Percentiles rank a stretch among this genome's conserved stretches.
Conservation (phyloP, 2,329 filamentous ascomycete species). For the Teratosphaeria pseudoeucalypti region DNA sequence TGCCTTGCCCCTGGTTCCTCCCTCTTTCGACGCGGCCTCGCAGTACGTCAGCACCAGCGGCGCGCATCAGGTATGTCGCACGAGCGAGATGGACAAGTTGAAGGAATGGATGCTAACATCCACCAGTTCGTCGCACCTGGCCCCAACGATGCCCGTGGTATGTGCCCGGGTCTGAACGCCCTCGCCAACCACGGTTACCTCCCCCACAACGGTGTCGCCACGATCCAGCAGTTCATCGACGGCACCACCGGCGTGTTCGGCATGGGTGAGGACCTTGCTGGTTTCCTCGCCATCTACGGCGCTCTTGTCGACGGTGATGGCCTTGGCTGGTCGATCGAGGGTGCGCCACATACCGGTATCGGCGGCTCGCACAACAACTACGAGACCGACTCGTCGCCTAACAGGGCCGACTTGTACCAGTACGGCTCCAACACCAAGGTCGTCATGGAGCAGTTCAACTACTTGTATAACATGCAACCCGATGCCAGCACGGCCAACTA, state of each 20-base stretch:
- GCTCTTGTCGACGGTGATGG: constrained; percentile 24
- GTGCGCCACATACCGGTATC: constrained; percentile 15
- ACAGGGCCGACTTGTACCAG: constrained; percentile 23
- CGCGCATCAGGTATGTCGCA: constrained; percentile 8
- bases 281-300: constrained; percentile 24
- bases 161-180: constrained; percentile 26
- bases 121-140: constrained; percentile 14
- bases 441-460: constrained; percentile 13
- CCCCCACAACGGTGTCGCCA: constrained; percentile 25
- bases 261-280: constrained; percentile 21
- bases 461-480: constrained; percentile 18
- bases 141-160: constrained; percentile 19
- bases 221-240: constrained; percentile 25
- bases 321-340: constrained; percentile 20
- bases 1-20: constrained; percentile 16
- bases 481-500: constrained; percentile 20
- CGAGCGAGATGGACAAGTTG: background rate
- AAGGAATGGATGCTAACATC: background rate
- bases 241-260: constrained; percentile 20
- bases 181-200: constrained; percentile 25
- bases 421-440: constrained; percentile 14
- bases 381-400: constrained; percentile 25
- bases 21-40: constrained; percentile 22
- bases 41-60: constrained; percentile 23
- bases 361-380: constrained; percentile 24